Evolutionary conservation across 306 rosid genomes (phyloP).

Genomic region (Dicorynia guianensis): DNA sequence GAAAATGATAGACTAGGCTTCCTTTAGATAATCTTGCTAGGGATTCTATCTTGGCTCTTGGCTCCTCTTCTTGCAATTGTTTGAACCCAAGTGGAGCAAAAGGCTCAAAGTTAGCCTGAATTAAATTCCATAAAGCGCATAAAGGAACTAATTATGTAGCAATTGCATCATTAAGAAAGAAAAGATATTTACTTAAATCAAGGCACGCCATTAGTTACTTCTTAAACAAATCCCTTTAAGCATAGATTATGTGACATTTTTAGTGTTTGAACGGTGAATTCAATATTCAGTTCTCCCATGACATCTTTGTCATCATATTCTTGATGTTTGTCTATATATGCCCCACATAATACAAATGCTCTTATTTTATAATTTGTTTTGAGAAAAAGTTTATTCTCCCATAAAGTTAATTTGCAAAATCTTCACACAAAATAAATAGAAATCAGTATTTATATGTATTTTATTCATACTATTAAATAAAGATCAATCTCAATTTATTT

Average conservation of each 20-base stretch:
- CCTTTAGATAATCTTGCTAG: conserved; percentile 11
- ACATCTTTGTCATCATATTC: conserved; percentile 46
- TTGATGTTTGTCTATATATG: conserved; percentile 35
- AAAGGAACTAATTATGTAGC: conserved; percentile 31
- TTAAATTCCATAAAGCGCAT: not conserved
- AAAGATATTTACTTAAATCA: conserved; percentile 37
- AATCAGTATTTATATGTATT: too few relatives aligned
- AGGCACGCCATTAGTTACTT: conserved; percentile 23
- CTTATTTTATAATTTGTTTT: conserved; percentile 31
- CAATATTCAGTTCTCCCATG: conserved; percentile 35
- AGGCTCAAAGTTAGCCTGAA: conserved; percentile 15
- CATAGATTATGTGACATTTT: conserved; percentile 47
- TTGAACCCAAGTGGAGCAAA: conserved; percentile 32
- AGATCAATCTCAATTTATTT: too few relatives aligned
- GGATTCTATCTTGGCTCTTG: conserved; percentile 14
- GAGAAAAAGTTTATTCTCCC: too few relatives aligned
- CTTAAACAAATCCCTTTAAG: conserved; percentile 34
- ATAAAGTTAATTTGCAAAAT: too few relatives aligned
- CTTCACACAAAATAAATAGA: too few relatives aligned
- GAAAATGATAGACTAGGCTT: conserved; percentile 23
- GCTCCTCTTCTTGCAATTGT: conserved; percentile 26
- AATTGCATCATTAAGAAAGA: conserved; percentile 22
- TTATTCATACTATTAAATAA: too few relatives aligned
- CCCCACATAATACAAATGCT: conserved; percentile 34
- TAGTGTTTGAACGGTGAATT: conserved; percentile 18